phyloP scores from a whole-genome alignment of 2,329 filamentous ascomycete genomes.

The Penicillium brevicompactum region DNA sequence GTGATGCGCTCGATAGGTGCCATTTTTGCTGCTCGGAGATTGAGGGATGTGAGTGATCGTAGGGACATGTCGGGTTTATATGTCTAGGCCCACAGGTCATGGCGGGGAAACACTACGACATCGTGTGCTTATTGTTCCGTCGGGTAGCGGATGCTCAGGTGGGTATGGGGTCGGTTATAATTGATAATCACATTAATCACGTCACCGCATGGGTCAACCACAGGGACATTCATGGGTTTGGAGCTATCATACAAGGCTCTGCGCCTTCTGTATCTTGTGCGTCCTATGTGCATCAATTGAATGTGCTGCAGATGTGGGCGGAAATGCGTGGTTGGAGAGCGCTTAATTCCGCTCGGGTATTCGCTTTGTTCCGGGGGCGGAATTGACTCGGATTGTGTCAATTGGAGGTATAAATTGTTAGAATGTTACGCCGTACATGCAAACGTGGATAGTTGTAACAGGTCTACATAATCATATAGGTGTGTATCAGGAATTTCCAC shows the following conservation, averaged over 20 bases:
- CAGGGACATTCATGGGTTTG: no score
- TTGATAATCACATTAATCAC: neutral
- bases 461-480: neutral
- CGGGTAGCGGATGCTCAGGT: neutral
- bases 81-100: neutral
- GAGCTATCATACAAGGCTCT: no score
- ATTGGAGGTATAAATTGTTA: neutral
- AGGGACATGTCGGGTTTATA: neutral
- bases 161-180: neutral
- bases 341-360: conserved; percentile 5
- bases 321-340: neutral
- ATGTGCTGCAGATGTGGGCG: neutral
- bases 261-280: no score
- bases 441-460: neutral
- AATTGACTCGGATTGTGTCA: neutral
- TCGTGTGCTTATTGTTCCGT: neutral
- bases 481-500: conserved; percentile 70
- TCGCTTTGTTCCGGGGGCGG: neutral
- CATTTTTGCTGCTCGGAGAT: conserved; percentile 24
- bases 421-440: no score
- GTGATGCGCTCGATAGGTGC: conserved; percentile 53
- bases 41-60: neutral
- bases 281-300: neutral
- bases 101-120: neutral
- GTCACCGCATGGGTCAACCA: no score